Evolutionary conservation across 306 rosid species (phyloP), one percentile per base, ranked within the genome.

Genomic region (Styphnolobium japonicum): DNA sequence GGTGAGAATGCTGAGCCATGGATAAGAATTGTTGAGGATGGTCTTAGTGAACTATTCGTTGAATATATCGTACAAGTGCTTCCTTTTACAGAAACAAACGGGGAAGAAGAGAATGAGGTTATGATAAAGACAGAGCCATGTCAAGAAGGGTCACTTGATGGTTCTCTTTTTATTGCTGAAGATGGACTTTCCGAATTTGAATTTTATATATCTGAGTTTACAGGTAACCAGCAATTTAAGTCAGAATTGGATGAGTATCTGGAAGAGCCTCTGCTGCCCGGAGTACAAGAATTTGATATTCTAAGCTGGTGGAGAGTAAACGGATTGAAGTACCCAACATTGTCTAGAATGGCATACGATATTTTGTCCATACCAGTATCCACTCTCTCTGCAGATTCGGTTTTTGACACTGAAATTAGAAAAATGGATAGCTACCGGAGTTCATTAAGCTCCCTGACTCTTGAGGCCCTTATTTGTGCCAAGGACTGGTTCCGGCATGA

Each of bases 221-320:
- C 91, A 1, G 78, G 86, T 67, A 85, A 79, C 80, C 86, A 84
- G 65, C 87, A 76, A 77, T 83, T 82, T 73, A 91, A 91, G 86
- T 88, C 97, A 6, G 98, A 95, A 76, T 79, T 95, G 84, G 98
- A 92, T 63, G 92, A 90, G 81, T 95, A 95, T 73, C 81, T 95
- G 77, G 98, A 95, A 85, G 98, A 92, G 75, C 75, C 89, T 53
- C 61, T 82, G 56, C 75, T 84, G 25, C 84, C 90, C 7, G 71
- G 42, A 34, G 83, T 25, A 40, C 78, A 45, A 56, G 90, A 90
- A 48, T 92, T 95, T 19, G 96, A 95, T 55, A 80, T 92, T 66
- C 68, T 92, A 85, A 85, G 69, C 53, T 95, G 98, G 98, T 95
- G 98, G 98, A 91, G 68, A 68, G 56, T 68, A 34, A 86, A 92